phyloP scores from a whole-genome alignment of 2,329 filamentous ascomycete genomes.

The Fusarium pseudoanthophilum region DNA sequence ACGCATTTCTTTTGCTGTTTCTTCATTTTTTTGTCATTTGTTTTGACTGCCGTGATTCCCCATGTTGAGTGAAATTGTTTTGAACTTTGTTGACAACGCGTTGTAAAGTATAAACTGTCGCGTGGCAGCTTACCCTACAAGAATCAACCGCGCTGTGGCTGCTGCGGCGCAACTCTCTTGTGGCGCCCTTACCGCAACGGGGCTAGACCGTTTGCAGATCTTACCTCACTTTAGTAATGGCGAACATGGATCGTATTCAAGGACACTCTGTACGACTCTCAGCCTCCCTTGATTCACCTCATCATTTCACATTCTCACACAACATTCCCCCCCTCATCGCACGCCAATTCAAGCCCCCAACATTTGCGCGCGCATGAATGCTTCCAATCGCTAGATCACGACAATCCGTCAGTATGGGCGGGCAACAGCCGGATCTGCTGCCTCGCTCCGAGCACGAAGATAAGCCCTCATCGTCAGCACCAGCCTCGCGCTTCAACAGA shows the following conservation, averaged over 20 bases:
- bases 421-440: constrained; percentile 30
- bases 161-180: not conserved
- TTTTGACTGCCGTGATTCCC: fast-evolving
- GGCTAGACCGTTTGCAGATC: constrained; percentile 22
- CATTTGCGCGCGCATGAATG: constrained; percentile 23
- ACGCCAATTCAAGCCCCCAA: not conserved
- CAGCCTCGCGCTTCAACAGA: constrained; percentile 15
- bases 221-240: constrained; percentile 14
- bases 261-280: constrained; percentile 26
- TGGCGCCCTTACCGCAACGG: not conserved
- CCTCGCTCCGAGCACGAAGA: constrained; percentile 28
- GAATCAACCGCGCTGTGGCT: not conserved
- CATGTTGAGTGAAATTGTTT: not conserved
- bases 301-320: not conserved
- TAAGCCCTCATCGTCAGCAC: constrained; percentile 20
- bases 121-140: not conserved
- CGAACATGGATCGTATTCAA: constrained; percentile 18
- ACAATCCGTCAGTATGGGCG: constrained; percentile 35
- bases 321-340: not conserved
- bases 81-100: not conserved
- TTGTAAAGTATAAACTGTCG: not conserved
- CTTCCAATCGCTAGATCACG: constrained; percentile 30
- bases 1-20: not conserved
- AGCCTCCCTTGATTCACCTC: constrained; percentile 18
- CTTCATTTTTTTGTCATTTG: fast-evolving